Base-by-base conservation (phyloP, 352 stramenopile genomes). In the Stephanocyclus meneghinianus region DNA sequence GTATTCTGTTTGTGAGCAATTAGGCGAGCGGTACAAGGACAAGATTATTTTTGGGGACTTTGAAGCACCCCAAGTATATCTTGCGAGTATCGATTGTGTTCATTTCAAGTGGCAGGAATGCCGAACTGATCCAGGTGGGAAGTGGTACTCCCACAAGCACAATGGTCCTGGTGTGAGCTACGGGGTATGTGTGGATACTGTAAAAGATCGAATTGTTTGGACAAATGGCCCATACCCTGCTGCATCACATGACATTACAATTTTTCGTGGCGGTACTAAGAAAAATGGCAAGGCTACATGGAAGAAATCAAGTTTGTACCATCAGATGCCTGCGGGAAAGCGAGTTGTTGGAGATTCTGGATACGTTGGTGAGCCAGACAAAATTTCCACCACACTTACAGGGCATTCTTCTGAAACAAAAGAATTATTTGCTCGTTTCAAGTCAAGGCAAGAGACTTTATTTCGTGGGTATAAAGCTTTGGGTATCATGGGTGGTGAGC, bases 111-210 rank as follows among this genome's bases (percentile, higher is more conserved):
- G 37, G 1, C 42, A 68, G 47, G 75, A 87, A 35, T 47, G 74
- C 2, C 47, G 75, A 21, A 84, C 66, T 10, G 75, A 87, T 50
- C 80, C 80, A 59, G 40, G 60, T 60, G 66, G 44, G 13, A 77
- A 81, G 42, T 85, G 81, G 81, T 87, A 71, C n/a, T 75, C 62
- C 42, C 77, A 83, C 53, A 87, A 87, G 51, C 47, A 47, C 21
- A 26, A 26, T 26, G 21, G 21, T 26, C 21, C 21, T 26, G 21
- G 21, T 26, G 21, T 26, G 21, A 62, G 65, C 16, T 87, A 77
- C 55, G 72, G 85, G 53, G 53, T 87, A 26, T 72, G 37, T 15
- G 10, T 74, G 61, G 71, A 79, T 67, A 32, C 78, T 37, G 35
- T 71, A 21, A 35, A 80, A 16, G 71, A 55, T 35, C 75, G 69